Percentiles rank a stretch among this genome's conserved stretches.
Evolutionary conservation across 2,329 filamentous ascomycete genomes (phyloP).

Genomic region (Fusarium beomiforme): DNA sequence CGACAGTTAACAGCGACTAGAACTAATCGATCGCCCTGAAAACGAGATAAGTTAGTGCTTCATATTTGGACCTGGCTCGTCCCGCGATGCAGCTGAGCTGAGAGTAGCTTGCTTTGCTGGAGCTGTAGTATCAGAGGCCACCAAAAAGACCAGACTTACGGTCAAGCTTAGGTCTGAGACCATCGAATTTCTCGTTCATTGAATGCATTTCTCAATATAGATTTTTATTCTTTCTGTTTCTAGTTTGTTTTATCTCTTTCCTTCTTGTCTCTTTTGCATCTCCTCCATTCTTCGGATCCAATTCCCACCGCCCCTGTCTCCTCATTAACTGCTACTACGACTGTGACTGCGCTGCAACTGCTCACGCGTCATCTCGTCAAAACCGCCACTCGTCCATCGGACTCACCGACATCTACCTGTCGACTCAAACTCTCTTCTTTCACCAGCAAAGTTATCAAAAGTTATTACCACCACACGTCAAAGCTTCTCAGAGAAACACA

Average conservation of each 20-base stretch:
- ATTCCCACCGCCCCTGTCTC: slow-evolving; percentile 19
- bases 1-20: slow-evolving; percentile 2
- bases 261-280: not conserved
- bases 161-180: slow-evolving; percentile 25
- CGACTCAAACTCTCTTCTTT: slow-evolving; percentile 5
- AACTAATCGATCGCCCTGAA: slow-evolving; percentile 24
- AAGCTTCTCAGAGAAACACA: not conserved
- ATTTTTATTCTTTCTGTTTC: slow-evolving; percentile 7
- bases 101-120: not conserved
- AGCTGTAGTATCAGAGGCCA: not conserved
- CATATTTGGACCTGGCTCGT: slow-evolving; percentile 1
- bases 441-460: not conserved
- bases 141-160: slow-evolving; percentile 15
- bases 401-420: slow-evolving; percentile 31
- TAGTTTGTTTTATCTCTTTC: not conserved
- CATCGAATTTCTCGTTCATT: slow-evolving; percentile 1
- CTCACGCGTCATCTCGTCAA: slow-evolving; percentile 33
- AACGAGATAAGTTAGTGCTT: slow-evolving; percentile 7
- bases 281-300: slow-evolving; percentile 20
- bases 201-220: slow-evolving; percentile 26
- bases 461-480: not conserved
- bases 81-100: slow-evolving; percentile 4
- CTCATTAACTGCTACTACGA: slow-evolving; percentile 5
- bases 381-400: slow-evolving; percentile 32
- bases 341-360: slow-evolving; percentile 18